Evolutionary conservation across 2,329 filamentous ascomycete species (phyloP), one percentile per base, ranked within the genome.

Genomic region (Acrocalymma vagum): DNA sequence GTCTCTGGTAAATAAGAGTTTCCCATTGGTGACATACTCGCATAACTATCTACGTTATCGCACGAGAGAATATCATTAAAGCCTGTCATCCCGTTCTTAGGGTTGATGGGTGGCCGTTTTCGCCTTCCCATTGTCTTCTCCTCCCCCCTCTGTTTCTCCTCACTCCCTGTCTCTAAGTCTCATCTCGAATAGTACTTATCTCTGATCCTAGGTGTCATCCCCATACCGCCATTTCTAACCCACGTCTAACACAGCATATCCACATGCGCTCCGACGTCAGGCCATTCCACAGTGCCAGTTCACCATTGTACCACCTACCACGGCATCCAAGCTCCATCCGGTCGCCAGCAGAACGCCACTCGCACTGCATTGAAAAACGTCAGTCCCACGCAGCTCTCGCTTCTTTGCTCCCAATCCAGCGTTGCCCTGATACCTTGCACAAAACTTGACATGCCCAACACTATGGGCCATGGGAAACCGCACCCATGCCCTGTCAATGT

Each of bases 381-480:
- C 42, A 38, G 21, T 39, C 29, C 17, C 28, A 35, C 29, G 15
- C 31, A 30, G 22, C 25, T 25, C 37, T 49, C 48, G 45, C 49
- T 44, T 46, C 31, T 13, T 11, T 9, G 6, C 24, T 22, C 26
- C 45, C 30, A 15, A 45, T 38, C 17, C 27, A 17, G 29, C 21
- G 8, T 8, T 7, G 17, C n/a, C 25, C 28, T 40, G 30, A 35
- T 26, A 44, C 42, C 25, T 41, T 34, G 29, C 42, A 43, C 42
- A 28, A 34, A 25, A 48, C 41, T 24, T 44, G 47, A 39, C 44
- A 40, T 32, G 22, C 28, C 44, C 51, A 32, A 31, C 22, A 30
- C 40, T 24, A 10, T 31, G 50, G 50, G 26, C 23, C 41, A 11
- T n/a, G n/a, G 30, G 45, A 36, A 30, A 38, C 13, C 33, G 17